phyloP scores from a whole-genome alignment of 805 yeast genomes.

The Candida tibetensis region DNA sequence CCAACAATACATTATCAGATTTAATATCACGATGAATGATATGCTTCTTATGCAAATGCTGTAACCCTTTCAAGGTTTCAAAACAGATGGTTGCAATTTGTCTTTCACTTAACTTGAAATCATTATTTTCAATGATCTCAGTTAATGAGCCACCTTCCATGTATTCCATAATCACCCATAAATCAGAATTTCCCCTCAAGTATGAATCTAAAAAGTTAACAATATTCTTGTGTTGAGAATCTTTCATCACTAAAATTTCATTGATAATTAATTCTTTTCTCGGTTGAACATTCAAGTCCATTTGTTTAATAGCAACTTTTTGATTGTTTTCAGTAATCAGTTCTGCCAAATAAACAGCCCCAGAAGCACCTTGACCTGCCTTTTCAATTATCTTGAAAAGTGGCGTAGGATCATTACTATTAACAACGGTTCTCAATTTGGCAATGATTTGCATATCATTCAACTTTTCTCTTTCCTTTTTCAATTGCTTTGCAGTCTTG shows the following conservation, averaged over 20 bases:
- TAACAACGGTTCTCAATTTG: conserved; percentile 77
- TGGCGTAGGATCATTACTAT: conserved; percentile 81
- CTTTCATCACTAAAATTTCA: conserved; percentile 96
- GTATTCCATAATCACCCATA: conserved; percentile 99
- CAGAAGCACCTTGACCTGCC: conserved; percentile 98
- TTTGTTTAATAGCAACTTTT: conserved; percentile 94
- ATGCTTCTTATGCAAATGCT: conserved; percentile 86
- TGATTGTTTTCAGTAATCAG: conserved; percentile 52
- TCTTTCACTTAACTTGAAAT: conserved; percentile 64
- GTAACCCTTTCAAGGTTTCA: conserved; percentile 88
- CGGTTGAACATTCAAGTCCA: conserved; percentile 88
- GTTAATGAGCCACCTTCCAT: conserved; percentile 99
- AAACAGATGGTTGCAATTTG: conserved; percentile 90
- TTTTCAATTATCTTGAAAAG: conserved; percentile 72
- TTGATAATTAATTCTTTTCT: conserved; percentile 92
- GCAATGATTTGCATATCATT: conserved; percentile 87
- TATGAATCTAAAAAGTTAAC: conserved; percentile 94
- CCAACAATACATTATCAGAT: conserved; percentile 45
- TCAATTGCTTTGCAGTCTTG: conserved; percentile 39
- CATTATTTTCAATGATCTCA: conserved; percentile 90
- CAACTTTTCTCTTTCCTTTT: conserved; percentile 47
- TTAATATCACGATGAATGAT: conserved; percentile 71
- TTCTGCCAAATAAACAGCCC: conserved; percentile 87
- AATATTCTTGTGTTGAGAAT: conserved; percentile 89
- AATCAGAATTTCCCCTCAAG: conserved; percentile 69